phyloP scores from a whole-genome alignment of 163 green algal genomes.

The Scenedesmus sp. region DNA sequence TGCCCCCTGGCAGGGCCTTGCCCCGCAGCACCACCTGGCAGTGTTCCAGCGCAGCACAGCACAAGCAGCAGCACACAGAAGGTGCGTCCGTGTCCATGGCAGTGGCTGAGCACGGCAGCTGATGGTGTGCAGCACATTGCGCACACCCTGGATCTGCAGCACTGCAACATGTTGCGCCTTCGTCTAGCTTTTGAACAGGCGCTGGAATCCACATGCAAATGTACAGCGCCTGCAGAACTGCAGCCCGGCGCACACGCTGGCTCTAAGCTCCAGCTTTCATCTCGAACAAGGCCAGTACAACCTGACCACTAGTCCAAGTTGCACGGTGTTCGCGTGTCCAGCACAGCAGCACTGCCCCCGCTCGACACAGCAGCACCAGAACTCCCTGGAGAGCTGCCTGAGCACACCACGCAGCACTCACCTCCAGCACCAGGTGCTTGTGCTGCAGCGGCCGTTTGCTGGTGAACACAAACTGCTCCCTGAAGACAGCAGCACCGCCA shows the following conservation, averaged over 20 bases:
- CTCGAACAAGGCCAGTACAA: conserved; percentile 27
- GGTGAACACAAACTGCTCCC: conserved; percentile 53
- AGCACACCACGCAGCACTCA: conserved; percentile 37
- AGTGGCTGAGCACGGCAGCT: too few species aligned
- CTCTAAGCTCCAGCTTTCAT: too few species aligned
- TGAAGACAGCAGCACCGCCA: conserved; percentile 39
- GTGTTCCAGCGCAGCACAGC: not conserved
- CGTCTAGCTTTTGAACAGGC: too few species aligned
- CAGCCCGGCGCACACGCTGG: too few species aligned
- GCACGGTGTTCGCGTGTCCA: not conserved
- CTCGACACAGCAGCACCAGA: not conserved
- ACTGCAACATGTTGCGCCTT: too few species aligned
- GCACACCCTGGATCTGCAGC: too few species aligned
- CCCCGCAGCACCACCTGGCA: conserved; percentile 42
- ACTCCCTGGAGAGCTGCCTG: too few species aligned
- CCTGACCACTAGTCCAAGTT: not conserved
- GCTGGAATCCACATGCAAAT: too few species aligned
- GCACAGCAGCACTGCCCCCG: not conserved
- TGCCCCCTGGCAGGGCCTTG: conserved; percentile 46
- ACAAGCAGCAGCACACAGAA: not conserved
- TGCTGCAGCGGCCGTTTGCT: conserved; percentile 46
- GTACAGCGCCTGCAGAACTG: too few species aligned
- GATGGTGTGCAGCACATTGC: too few species aligned
- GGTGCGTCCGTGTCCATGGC: too few species aligned
- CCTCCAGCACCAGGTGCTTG: conserved; percentile 43